Conservation (phyloP, 768 basidiomycete species). For the Gymnopilus junonius region DNA sequence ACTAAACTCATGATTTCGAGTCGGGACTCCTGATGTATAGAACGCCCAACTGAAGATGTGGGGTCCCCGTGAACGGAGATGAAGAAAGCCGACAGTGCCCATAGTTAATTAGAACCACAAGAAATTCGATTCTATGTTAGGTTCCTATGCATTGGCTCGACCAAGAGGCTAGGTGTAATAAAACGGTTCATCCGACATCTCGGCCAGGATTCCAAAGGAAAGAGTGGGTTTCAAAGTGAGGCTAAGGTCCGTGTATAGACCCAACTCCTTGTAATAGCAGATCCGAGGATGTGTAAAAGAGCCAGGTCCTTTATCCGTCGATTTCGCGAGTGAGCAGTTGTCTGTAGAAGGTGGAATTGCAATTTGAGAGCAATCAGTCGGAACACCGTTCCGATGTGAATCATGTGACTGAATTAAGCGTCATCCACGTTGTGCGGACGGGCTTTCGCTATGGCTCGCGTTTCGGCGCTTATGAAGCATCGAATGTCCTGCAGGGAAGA, state of each 20-base stretch:
- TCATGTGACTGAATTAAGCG: background rate
- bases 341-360: background rate
- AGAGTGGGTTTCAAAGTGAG: background rate
- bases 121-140: background rate
- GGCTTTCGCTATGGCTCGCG: background rate
- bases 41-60: background rate
- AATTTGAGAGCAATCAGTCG: background rate
- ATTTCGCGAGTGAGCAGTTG: background rate
- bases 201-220: background rate
- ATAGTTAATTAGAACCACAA: background rate
- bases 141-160: background rate
- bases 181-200: background rate
- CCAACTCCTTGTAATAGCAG: too few relatives aligned
- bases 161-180: too few relatives aligned
- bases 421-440: background rate
- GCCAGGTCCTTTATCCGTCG: background rate
- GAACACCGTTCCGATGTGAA: background rate
- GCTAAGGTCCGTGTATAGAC: background rate
- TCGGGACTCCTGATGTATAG: background rate
- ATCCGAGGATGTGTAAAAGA: background rate
- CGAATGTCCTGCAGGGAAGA: background rate
- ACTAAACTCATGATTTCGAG: background rate
- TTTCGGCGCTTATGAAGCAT: background rate
- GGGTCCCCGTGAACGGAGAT: background rate
- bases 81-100: background rate